Evolutionary conservation across 2,329 filamentous ascomycete genomes (phyloP).

Genomic region (Pezicula carpinea): DNA sequence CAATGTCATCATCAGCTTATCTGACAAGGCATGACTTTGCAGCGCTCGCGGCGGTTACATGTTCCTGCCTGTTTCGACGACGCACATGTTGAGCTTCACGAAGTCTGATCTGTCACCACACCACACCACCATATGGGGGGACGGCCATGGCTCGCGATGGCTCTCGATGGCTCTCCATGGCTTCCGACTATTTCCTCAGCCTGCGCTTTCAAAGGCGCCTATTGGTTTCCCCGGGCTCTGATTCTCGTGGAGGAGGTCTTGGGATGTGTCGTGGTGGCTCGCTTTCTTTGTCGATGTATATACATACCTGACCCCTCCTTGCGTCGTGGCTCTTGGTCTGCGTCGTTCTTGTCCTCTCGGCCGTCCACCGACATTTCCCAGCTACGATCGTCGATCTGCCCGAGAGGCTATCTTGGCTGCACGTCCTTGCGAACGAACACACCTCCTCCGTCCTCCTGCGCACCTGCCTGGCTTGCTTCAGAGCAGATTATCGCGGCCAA

Average conservation of each 20-base stretch:
- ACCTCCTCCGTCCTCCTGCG: too few species aligned
- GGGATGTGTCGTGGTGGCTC: too few species aligned
- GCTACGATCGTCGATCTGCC: not conserved
- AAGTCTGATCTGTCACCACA: too few species aligned
- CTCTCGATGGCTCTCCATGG: constrained; percentile 3
- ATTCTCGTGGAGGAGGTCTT: too few species aligned
- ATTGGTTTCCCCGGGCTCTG: constrained; percentile 17
- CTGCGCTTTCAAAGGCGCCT: not conserved
- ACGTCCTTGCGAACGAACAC: not conserved
- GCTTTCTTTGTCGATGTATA: constrained; percentile 6
- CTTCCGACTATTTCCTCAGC: not conserved
- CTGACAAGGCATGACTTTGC: too few species aligned
- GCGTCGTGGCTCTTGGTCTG: constrained; percentile 14
- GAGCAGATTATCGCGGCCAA: constrained; percentile 1
- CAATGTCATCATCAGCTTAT: too few species aligned
- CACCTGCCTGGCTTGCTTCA: not conserved
- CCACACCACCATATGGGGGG: too few species aligned
- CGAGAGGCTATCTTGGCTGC: not conserved
- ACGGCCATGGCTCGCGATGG: constrained; percentile 5
- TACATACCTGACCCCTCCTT: not conserved
- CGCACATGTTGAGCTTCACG: too few species aligned
- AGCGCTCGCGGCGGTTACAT: too few species aligned
- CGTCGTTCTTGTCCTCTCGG: constrained; percentile 11
- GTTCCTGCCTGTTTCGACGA: too few species aligned
- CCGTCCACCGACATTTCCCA: not conserved